Base-by-base conservation (phyloP, 2,329 filamentous ascomycete species). In the Fusarium coicis region DNA sequence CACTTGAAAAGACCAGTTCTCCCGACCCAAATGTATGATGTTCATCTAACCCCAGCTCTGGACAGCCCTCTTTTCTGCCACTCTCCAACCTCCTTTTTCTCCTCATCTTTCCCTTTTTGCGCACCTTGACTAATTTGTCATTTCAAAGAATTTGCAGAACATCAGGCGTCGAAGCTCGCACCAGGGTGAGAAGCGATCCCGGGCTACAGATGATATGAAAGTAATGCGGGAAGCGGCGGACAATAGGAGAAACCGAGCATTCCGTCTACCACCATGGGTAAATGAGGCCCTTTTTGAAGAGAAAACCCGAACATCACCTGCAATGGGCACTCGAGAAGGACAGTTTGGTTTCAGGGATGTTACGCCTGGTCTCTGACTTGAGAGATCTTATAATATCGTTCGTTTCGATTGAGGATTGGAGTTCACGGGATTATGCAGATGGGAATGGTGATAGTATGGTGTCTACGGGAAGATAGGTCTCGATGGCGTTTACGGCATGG, bases 21-120 rank as follows among this genome's bases (percentile, higher is more conserved):
- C 72, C 76, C 21, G 80, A 83, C 46, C 80, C 79, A 44, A 71
- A 79, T 66, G 82, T 83, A 83, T 71, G 81, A 76, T 28, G 59
- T 37, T 56, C 46, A 37, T 23, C 42, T 32, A 47, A 16, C 47
- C 63, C 34, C 34, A 40, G 26, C 44, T 42, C n/a, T 47, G 44
- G 19, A 43, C 26, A 23, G 10, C 40, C 40, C 19, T 14, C 18
- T 52, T 36, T 21, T 52, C 30, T 26, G 32, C 32, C 49, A 36
- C 32, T 21, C 49, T 52, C 32, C 10, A 19, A 36, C 32, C 34
- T 34, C 47, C 30, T 50, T 30, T 19, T 19, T 19, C 30, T 19
- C 30, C n/a, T 23, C n/a, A 18, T 19, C n/a, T 36, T 15, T 18
- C 28, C 18, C 19, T 52, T 42, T 42, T 60, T n/a, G 43, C 30